These are phyloP conservation scores for Paracamarosporium sp. DNA, from an alignment of 2,329 filamentous ascomycete species.

Conservation along the genomic window DNA sequence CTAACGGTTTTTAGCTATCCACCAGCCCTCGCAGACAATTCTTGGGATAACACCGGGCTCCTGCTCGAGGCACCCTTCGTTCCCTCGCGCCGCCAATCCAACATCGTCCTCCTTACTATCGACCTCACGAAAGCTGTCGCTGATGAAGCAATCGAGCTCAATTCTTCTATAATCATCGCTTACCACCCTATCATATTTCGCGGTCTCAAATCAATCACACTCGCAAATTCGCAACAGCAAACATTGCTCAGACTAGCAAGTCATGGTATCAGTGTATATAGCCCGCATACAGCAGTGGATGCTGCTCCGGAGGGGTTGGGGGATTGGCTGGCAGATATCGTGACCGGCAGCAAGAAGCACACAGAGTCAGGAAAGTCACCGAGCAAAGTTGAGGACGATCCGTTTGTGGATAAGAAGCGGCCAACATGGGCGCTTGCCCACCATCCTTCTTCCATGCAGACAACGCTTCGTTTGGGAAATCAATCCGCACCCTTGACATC, in stretches of 20 bases:
- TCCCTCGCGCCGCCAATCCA: slow-evolving; percentile 62
- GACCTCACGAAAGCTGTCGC: slow-evolving; percentile 90
- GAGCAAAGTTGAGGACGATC: slow-evolving; percentile 38
- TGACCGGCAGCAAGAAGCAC: slow-evolving; percentile 63
- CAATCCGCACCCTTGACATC: slow-evolving; percentile 18
- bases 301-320: slow-evolving; percentile 84
- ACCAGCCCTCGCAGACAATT: slow-evolving; percentile 83
- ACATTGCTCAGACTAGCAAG: slow-evolving; percentile 82
- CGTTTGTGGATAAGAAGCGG: slow-evolving; percentile 46
- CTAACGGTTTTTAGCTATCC: slow-evolving; percentile 71
- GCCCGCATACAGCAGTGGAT: slow-evolving; percentile 93
- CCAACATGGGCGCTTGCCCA: slow-evolving; percentile 55
- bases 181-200: slow-evolving; percentile 99
- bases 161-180: slow-evolving; percentile 80
- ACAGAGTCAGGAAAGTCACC: slow-evolving; percentile 9
- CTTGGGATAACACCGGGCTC: slow-evolving; percentile 95
- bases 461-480: slow-evolving; percentile 43
- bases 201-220: slow-evolving; percentile 85
- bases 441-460: slow-evolving; percentile 53
- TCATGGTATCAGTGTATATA: slow-evolving; percentile 92
- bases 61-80: slow-evolving; percentile 73
- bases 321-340: slow-evolving; percentile 90
- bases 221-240: slow-evolving; percentile 83
- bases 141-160: slow-evolving; percentile 82
- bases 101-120: slow-evolving; percentile 81